Evolutionary conservation across 441 rosid genomes (phyloP).

Genomic region (Erodium trifolium): DNA sequence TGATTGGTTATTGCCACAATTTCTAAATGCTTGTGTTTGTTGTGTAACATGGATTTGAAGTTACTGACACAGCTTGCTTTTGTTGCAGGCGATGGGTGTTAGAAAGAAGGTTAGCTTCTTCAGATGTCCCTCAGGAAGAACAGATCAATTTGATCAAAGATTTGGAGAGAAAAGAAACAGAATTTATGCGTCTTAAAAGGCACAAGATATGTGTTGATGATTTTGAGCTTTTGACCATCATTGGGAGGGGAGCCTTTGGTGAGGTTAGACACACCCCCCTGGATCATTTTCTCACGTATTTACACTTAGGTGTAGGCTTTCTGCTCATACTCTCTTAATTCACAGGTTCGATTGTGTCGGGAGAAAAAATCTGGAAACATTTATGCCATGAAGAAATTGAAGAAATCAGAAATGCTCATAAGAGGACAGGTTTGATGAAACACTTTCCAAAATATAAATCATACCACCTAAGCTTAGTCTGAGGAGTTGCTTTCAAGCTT

Average conservation of each 20-base stretch:
- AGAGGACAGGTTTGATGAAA: constrained; percentile 74
- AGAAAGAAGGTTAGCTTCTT: constrained; percentile 79
- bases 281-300: constrained; percentile 11
- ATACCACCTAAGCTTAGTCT: background rate
- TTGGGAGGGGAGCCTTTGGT: constrained; percentile 93
- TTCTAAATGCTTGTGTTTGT: background rate
- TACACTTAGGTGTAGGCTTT: constrained; percentile 13
- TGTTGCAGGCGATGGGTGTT: constrained; percentile 71
- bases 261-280: constrained; percentile 48
- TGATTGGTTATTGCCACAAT: constrained; percentile 14
- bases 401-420: constrained; percentile 94
- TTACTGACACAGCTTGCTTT: constrained; percentile 23
- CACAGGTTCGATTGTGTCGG: constrained; percentile 74
- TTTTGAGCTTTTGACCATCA: constrained; percentile 85
- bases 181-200: constrained; percentile 90
- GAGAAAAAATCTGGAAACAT: constrained; percentile 95
- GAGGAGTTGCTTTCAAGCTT: background rate
- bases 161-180: constrained; percentile 89
- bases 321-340: constrained; percentile 19
- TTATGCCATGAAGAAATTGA: constrained; percentile 95
- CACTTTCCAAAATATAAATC: background rate
- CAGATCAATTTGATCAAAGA: constrained; percentile 79
- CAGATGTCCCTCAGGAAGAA: constrained; percentile 83
- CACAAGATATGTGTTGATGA: constrained; percentile 84
- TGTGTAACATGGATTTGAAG: background rate